Evolutionary conservation across 1,284 basidiomycete genomes (phyloP).

Genomic region (Xerocomus amazonicus): DNA sequence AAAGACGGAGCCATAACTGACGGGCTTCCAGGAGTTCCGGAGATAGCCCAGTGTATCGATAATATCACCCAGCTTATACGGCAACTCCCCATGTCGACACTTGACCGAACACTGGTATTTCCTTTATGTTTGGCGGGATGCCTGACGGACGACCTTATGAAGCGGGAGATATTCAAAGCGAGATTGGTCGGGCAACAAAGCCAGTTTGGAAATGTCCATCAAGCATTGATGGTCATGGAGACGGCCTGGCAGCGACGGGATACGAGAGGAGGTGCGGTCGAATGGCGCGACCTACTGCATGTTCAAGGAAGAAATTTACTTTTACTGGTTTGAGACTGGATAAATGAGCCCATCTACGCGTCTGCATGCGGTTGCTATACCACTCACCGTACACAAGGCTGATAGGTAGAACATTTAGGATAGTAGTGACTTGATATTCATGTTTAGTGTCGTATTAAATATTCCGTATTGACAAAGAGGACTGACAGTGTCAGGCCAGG

Average conservation of each 20-base stretch:
- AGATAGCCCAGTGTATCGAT: slow-evolving; percentile 59
- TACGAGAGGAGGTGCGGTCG: slow-evolving; percentile 47
- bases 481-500: slow-evolving; percentile 6
- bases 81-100: slow-evolving; percentile 50
- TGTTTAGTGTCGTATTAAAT: slow-evolving; percentile 17
- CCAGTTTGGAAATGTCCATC: slow-evolving; percentile 59
- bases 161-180: slow-evolving; percentile 57
- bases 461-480: neutral
- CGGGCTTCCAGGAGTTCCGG: slow-evolving; percentile 56
- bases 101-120: slow-evolving; percentile 66
- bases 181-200: slow-evolving; percentile 55
- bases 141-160: slow-evolving; percentile 60
- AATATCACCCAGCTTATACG: slow-evolving; percentile 50
- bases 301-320: slow-evolving; percentile 32
- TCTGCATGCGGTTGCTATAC: slow-evolving; percentile 12
- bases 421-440: slow-evolving; percentile 20
- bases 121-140: slow-evolving; percentile 70
- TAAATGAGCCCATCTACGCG: slow-evolving; percentile 1
- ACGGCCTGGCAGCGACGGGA: slow-evolving; percentile 66
- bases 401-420: slow-evolving; percentile 5
- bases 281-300: slow-evolving; percentile 56
- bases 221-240: slow-evolving; percentile 60
- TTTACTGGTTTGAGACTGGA: slow-evolving; percentile 28
- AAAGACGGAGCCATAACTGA: slow-evolving; percentile 14
- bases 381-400: slow-evolving; percentile 23